Evolutionary conservation across 129 eudicot genomes (phyloP).

Genomic region (Arctium minus): DNA sequence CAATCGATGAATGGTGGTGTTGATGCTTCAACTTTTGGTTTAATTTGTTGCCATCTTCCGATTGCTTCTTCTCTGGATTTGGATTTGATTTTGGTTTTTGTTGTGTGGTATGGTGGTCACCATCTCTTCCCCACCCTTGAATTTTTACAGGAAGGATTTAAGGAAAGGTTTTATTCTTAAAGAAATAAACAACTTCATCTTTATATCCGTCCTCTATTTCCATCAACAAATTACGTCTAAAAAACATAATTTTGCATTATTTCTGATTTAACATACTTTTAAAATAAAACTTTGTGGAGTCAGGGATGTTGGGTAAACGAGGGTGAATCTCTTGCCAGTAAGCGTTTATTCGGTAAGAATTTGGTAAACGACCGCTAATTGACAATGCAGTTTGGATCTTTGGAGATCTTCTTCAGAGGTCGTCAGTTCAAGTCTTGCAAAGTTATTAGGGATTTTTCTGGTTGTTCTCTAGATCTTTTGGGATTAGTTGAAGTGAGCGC

Average conservation of each 20-base stretch:
- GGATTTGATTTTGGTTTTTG: constrained; percentile 1
- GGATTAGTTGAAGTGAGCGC: no score
- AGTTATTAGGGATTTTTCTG: no score
- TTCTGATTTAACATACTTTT: no score
- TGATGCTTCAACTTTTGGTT: neutral
- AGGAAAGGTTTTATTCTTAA: neutral
- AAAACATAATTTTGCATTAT: neutral
- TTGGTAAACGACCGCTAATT: no score
- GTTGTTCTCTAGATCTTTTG: no score
- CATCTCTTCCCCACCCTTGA: constrained; percentile 12
- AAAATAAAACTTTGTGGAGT: no score
- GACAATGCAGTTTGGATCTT: no score
- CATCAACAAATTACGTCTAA: neutral
- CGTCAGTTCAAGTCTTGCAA: no score
- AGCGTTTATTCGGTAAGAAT: no score
- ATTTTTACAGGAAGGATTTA: neutral
- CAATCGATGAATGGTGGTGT: constrained; percentile 12
- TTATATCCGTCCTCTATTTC: neutral
- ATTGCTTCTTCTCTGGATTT: constrained; percentile 24
- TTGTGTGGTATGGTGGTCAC: constrained; percentile 21
- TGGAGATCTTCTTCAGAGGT: no score
- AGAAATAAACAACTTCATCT: neutral
- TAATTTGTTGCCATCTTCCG: neutral
- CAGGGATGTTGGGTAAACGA: no score
- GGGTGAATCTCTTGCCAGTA: no score